These are phyloP conservation scores for Gracilariopsis chorda DNA, from an alignment of 23 red algal genomes.

Conservation along the genomic window DNA sequence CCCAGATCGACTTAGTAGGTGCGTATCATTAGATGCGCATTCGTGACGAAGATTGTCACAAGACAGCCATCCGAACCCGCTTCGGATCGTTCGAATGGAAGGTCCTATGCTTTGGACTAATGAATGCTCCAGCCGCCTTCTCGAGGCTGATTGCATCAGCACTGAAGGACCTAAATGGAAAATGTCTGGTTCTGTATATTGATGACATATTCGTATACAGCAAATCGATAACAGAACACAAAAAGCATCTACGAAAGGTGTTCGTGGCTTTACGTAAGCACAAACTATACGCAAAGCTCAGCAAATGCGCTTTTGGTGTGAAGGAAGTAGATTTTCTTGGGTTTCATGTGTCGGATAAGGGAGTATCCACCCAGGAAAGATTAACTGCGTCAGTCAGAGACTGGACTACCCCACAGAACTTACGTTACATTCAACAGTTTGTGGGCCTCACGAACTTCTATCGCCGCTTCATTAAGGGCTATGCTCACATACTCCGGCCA, in stretches of 20 bases:
- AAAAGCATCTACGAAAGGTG: background rate
- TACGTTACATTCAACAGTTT: background rate
- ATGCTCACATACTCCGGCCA: background rate
- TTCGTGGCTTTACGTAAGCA: background rate
- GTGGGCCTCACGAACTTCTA: constrained; percentile 4
- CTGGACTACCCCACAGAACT: background rate
- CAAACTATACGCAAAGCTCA: background rate
- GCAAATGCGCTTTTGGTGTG: background rate
- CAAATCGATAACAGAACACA: background rate
- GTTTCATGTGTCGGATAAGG: background rate
- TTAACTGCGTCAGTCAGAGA: background rate
- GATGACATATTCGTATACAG: constrained; percentile 13
- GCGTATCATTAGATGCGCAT: background rate
- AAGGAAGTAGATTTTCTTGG: background rate
- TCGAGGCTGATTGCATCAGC: background rate
- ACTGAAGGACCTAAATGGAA: background rate
- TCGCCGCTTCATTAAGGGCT: background rate
- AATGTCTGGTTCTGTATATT: background rate
- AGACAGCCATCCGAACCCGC: background rate
- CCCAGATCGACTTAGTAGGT: background rate
- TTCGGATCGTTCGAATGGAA: background rate
- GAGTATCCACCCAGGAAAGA: background rate
- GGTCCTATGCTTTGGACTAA: background rate
- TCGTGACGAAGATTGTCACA: background rate
- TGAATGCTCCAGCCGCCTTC: constrained; percentile 10